phyloP scores from a whole-genome alignment of 139 green algal genomes.

The Coelastrella sp. region DNA sequence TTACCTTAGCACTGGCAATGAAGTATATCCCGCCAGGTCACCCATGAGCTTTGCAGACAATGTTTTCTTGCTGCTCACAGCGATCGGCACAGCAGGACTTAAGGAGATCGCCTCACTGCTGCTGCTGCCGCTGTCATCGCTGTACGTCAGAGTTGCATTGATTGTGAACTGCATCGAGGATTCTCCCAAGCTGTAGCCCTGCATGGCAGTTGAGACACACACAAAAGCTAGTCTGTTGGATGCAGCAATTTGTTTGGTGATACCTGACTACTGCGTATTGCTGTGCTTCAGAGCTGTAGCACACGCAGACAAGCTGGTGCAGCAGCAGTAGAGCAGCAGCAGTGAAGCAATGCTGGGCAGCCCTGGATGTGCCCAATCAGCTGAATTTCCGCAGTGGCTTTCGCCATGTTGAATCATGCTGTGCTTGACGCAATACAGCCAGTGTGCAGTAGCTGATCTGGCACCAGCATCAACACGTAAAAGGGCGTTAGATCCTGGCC shows the following conservation, averaged over 20 bases:
- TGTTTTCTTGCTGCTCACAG: constrained; percentile 44
- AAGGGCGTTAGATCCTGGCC: too few species aligned
- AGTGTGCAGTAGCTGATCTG: background rate
- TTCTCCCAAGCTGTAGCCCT: constrained; percentile 75
- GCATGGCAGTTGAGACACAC: constrained; percentile 8
- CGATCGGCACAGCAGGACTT: constrained; percentile 64
- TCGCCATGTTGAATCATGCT: too few species aligned
- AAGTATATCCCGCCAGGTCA: constrained; percentile 81
- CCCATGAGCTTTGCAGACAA: constrained; percentile 80
- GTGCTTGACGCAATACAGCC: background rate
- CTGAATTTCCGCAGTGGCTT: too few species aligned
- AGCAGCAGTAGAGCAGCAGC: too few species aligned
- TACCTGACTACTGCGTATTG: too few species aligned
- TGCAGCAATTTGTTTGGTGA: background rate
- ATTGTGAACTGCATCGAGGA: constrained; percentile 80
- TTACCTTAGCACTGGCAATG: constrained; percentile 73
- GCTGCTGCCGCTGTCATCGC: constrained; percentile 16
- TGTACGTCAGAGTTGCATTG: background rate
- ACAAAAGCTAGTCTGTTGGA: too few species aligned
- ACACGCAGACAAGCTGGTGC: too few species aligned
- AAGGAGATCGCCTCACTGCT: constrained; percentile 65
- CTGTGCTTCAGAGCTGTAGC: too few species aligned
- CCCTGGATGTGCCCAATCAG: too few species aligned
- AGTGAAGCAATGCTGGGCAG: too few species aligned
- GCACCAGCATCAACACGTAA: background rate